Evolutionary conservation across 352 stramenopile genomes (phyloP).

Genomic region (Globisporangium spinosum): DNA sequence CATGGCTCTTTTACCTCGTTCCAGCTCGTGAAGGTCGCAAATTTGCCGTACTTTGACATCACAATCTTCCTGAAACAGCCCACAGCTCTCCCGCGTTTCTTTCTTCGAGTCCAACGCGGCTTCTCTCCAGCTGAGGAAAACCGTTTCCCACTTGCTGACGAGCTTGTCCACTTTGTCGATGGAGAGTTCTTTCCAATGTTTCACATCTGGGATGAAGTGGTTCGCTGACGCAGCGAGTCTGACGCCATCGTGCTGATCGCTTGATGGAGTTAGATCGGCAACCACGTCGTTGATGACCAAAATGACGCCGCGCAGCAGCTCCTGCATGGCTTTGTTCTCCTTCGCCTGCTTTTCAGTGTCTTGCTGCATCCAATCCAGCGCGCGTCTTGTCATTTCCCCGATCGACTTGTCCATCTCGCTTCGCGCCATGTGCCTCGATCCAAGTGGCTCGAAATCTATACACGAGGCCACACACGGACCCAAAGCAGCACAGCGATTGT

Average conservation of each 20-base stretch:
- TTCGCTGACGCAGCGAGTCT: neutral
- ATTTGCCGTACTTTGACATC: slow-evolving; percentile 23
- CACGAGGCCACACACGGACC: neutral
- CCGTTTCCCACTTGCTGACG: slow-evolving; percentile 29
- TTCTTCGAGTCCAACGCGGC: slow-evolving; percentile 19
- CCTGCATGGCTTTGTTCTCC: slow-evolving; percentile 27
- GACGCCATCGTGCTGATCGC: neutral
- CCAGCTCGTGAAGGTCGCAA: neutral
- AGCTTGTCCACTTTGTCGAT: slow-evolving; percentile 19
- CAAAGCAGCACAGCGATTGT: neutral
- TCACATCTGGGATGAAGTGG: neutral
- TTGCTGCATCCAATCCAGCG: slow-evolving; percentile 41
- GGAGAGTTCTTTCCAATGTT: slow-evolving; percentile 12
- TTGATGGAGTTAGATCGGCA: slow-evolving; percentile 15
- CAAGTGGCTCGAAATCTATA: neutral
- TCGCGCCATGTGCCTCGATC: neutral
- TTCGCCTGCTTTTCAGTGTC: slow-evolving; percentile 34
- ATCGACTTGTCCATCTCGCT: slow-evolving; percentile 11
- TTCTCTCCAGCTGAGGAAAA: slow-evolving; percentile 33
- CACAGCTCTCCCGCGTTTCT: slow-evolving; percentile 18
- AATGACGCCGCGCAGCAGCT: slow-evolving; percentile 26
- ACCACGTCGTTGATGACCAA: slow-evolving; percentile 28
- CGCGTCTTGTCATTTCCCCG: slow-evolving; percentile 26
- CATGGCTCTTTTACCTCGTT: slow-evolving; percentile 9
- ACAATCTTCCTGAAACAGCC: slow-evolving; percentile 30